Percentiles rank a stretch among this genome's conserved stretches.
phyloP scores from a whole-genome alignment of 2,329 filamentous ascomycete species.

The Ceratocystis smalleyi region DNA sequence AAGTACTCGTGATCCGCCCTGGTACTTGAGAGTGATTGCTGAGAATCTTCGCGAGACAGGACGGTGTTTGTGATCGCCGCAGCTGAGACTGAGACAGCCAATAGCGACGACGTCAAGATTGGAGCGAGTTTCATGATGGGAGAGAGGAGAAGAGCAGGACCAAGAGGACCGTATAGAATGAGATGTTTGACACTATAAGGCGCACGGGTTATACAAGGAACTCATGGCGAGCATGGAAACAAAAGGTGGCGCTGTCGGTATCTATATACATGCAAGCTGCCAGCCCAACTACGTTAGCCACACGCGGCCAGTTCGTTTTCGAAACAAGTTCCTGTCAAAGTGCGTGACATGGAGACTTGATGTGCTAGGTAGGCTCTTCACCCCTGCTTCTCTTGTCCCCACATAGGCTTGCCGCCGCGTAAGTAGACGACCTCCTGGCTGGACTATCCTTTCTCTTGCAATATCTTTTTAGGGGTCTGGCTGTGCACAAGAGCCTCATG shows the following conservation, averaged over 20 bases:
- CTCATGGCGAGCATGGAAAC: too few relatives aligned
- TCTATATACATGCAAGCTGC: background rate
- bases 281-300: background rate
- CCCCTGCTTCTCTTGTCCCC: background rate
- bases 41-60: background rate
- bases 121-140: background rate
- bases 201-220: background rate
- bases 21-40: background rate
- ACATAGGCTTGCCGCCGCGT: background rate
- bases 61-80: background rate
- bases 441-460: too few relatives aligned
- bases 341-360: background rate
- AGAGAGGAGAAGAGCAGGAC: background rate
- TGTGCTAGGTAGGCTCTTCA: background rate
- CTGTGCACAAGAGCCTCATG: too few relatives aligned
- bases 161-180: background rate
- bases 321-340: background rate
- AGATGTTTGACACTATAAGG: background rate
- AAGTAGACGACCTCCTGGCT: background rate
- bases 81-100: slow-evolving; percentile 1
- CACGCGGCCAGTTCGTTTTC: background rate
- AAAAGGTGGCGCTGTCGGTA: background rate
- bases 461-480: too few relatives aligned
- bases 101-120: background rate
- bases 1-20: background rate